Evolutionary conservation across 2,329 filamentous ascomycete species (phyloP).

Genomic region (Colletotrichum agaves): DNA sequence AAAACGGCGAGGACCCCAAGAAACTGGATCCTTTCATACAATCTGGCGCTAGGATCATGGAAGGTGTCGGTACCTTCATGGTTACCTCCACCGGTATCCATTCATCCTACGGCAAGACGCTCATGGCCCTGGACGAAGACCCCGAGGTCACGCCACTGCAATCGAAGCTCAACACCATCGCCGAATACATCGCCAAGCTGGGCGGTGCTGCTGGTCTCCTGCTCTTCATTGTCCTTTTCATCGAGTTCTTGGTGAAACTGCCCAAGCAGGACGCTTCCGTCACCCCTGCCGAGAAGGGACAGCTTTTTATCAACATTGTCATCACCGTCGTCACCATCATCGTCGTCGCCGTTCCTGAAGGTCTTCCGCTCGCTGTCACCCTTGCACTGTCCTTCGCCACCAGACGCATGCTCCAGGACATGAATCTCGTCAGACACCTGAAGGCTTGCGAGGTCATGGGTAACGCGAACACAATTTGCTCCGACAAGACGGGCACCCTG

Average conservation of each 20-base stretch:
- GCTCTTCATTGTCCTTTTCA: constrained; percentile 86
- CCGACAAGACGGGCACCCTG: constrained; percentile 74
- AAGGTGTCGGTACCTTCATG: constrained; percentile 80
- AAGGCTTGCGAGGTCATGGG: constrained; percentile 86
- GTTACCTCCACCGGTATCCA: constrained; percentile 79
- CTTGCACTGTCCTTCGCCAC: constrained; percentile 81
- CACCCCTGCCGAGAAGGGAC: constrained; percentile 78
- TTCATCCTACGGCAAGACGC: constrained; percentile 79
- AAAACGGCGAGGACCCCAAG: constrained; percentile 71
- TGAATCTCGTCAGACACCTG: constrained; percentile 80
- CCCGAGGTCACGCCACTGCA: constrained; percentile 82
- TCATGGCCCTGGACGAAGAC: constrained; percentile 78
- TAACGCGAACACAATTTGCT: constrained; percentile 78
- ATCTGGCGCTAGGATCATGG: constrained; percentile 82
- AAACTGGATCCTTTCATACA: constrained; percentile 88
- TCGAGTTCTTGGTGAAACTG: constrained; percentile 82
- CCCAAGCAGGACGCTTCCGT: constrained; percentile 57
- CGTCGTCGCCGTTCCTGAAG: constrained; percentile 83
- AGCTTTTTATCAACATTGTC: constrained; percentile 79
- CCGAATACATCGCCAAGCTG: constrained; percentile 81
- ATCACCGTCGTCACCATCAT: constrained; percentile 84
- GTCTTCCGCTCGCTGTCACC: constrained; percentile 81
- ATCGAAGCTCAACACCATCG: constrained; percentile 78
- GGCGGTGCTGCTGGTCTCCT: constrained; percentile 81
- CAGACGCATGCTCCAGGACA: constrained; percentile 80